Base-by-base conservation (phyloP, 768 basidiomycete species). In the Xerocomus spinulosus region DNA sequence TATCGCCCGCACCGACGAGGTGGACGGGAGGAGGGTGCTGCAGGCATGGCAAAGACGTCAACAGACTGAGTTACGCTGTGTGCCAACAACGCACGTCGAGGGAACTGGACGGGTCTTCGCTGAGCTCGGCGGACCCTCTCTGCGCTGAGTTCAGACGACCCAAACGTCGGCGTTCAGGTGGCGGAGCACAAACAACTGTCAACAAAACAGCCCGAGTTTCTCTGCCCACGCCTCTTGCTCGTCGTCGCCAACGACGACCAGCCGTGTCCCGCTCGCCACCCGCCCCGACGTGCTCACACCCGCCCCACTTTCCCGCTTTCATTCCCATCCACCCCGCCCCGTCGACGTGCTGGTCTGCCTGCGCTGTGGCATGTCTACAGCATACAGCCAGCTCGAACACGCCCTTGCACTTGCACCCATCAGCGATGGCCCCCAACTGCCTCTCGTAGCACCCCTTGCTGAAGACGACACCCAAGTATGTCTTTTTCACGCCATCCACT, bases 381-480 rank as follows among this genome's bases (percentile, higher is more conserved):
- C 65, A 67, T 69, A 55, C 69, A 73, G 49, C 66, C 73, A 59
- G 66, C 65, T 64, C 55, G 66, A 67, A 57, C 66, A 70, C 64
- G 69, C 60, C 33, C 42, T 47, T 53, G 64, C 64, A 40, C 56
- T 54, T 34, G 76, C 77, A 35, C 73, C 77, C 32, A 73, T 75
- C 45, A 75, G 81, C 52, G 76, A 78, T 58, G 72, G 78, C 43
- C 61, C 66, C 48, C 67, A 70, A 46, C 21, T 36, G 45, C 68
- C 37, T 62, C 62, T 18, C 25, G 20, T 13, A 13, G 26, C 13
- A 9, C 28, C 63, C 53, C 44, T 72, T 74, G 51, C 55, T 41
- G 34, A 40, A 40, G 46, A 34, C 21, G 49, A 49, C 26, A 13
- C 49, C 28, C 53, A 51, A 12, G 62, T 63, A 35, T 4, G 55